These are phyloP conservation scores for Sclerotinia nivalis DNA, from an alignment of 2,329 filamentous ascomycete genomes.

Conservation along the genomic window DNA sequence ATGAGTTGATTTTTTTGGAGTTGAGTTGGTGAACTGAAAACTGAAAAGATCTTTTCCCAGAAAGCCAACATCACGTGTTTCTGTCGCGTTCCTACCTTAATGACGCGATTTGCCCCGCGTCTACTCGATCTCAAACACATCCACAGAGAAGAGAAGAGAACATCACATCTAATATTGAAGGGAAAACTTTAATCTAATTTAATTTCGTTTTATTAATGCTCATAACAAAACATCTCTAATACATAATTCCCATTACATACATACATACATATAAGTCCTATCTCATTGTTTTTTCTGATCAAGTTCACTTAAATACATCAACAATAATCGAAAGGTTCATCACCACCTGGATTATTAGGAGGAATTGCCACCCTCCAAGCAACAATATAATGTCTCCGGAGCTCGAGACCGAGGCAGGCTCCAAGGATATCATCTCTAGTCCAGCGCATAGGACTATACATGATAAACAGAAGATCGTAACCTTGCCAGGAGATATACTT, in stretches of 20 bases:
- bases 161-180: no score
- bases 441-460: neutral
- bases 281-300: neutral
- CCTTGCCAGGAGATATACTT: slow-evolving; percentile 53
- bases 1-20: neutral
- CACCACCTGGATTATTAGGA: neutral
- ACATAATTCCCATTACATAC: no score
- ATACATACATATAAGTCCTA: neutral
- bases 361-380: neutral
- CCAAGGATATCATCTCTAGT: neutral
- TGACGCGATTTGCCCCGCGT: slow-evolving; percentile 15
- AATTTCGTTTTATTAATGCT: neutral
- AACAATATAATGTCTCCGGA: slow-evolving; percentile 12
- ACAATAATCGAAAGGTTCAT: neutral
- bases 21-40: neutral
- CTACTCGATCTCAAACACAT: neutral
- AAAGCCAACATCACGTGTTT: neutral
- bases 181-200: neutral
- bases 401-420: neutral
- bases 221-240: neutral
- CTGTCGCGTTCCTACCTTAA: neutral
- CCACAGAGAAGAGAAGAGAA: neutral
- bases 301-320: neutral
- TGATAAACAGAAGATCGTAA: slow-evolving; percentile 23
- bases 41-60: neutral